These are phyloP conservation scores for Magnaporthiopsis incrustans DNA, from an alignment of 2,329 filamentous ascomycete species.

Conservation along the genomic window DNA sequence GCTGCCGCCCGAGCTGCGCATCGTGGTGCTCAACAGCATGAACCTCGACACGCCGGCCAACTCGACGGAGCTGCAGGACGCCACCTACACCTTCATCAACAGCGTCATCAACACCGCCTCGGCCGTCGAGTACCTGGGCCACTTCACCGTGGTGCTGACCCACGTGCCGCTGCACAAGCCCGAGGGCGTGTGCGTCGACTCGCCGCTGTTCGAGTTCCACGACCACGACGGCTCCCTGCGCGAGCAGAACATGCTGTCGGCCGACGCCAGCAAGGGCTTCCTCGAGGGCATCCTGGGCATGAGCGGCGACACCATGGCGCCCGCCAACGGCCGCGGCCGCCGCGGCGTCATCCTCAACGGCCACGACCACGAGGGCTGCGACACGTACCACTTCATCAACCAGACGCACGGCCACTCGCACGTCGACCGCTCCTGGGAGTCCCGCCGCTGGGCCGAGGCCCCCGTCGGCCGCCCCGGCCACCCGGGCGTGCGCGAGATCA, in stretches of 20 bases:
- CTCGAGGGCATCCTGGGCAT: slow-evolving; percentile 79
- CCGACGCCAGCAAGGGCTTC: slow-evolving; percentile 64
- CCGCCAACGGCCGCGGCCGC: slow-evolving; percentile 56
- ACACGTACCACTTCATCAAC: slow-evolving; percentile 76
- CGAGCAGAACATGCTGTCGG: slow-evolving; percentile 86
- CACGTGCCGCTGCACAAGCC: slow-evolving; percentile 88
- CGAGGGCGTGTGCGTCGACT: slow-evolving; percentile 73
- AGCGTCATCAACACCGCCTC: slow-evolving; percentile 54
- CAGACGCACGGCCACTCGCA: slow-evolving; percentile 38
- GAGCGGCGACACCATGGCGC: slow-evolving; percentile 50
- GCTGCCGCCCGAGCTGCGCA: slow-evolving; percentile 60
- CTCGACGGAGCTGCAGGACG: slow-evolving; percentile 57
- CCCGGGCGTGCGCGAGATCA: slow-evolving; percentile 76
- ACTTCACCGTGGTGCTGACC: slow-evolving; percentile 79
- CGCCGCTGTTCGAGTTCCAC: slow-evolving; percentile 76
- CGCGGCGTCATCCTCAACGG: slow-evolving; percentile 79
- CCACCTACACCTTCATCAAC: slow-evolving; percentile 73
- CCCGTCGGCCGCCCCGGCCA: slow-evolving; percentile 34
- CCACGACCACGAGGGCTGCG: slow-evolving; percentile 92
- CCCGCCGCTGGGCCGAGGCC: slow-evolving; percentile 32
- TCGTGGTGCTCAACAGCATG: slow-evolving; percentile 86
- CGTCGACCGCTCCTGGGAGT: slow-evolving; percentile 41
- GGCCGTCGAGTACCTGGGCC: slow-evolving; percentile 52
- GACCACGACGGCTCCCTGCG: slow-evolving; percentile 59
- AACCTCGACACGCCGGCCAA: slow-evolving; percentile 81